A percentile compares a stretch with the other conserved stretches of the same genome.
Conservation (phyloP, 2,329 filamentous ascomycete genomes). For the Epichloe baconii region DNA sequence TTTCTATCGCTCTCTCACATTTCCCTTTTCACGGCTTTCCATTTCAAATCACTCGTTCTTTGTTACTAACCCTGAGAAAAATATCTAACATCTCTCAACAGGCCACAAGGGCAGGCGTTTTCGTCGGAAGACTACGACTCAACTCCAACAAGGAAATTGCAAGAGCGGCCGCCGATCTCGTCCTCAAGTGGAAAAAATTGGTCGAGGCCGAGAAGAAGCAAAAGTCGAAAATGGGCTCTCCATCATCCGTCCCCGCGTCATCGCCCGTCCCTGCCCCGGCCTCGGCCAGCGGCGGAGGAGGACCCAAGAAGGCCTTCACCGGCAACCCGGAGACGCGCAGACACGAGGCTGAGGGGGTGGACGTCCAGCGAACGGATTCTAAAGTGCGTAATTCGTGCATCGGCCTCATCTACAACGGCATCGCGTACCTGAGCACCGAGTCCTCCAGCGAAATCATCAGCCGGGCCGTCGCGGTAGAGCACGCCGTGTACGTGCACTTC, state of each 20-base stretch:
- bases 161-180: constrained; percentile 65
- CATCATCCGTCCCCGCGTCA: constrained; percentile 34
- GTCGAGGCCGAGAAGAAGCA: constrained; percentile 52
- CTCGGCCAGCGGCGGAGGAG: constrained; percentile 27
- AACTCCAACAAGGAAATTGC: constrained; percentile 75
- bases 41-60: too few species aligned
- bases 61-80: background rate
- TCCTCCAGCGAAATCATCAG: constrained; percentile 59
- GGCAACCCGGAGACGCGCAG: constrained; percentile 68
- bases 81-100: constrained; percentile 15
- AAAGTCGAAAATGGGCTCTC: constrained; percentile 27
- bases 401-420: constrained; percentile 84
- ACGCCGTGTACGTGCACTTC: constrained; percentile 57
- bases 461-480: constrained; percentile 69
- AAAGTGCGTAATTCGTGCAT: constrained; percentile 70
- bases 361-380: constrained; percentile 62
- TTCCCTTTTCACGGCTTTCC: too few species aligned
- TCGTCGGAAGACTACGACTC: constrained; percentile 66
- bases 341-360: constrained; percentile 68
- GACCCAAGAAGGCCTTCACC: constrained; percentile 35
- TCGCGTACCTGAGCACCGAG: constrained; percentile 58
- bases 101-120: constrained; percentile 82
- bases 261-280: constrained; percentile 32
- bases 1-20: too few species aligned
- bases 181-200: constrained; percentile 77